Base-by-base conservation (phyloP, 768 basidiomycete genomes). In the Cystobasidium onofrii region DNA sequence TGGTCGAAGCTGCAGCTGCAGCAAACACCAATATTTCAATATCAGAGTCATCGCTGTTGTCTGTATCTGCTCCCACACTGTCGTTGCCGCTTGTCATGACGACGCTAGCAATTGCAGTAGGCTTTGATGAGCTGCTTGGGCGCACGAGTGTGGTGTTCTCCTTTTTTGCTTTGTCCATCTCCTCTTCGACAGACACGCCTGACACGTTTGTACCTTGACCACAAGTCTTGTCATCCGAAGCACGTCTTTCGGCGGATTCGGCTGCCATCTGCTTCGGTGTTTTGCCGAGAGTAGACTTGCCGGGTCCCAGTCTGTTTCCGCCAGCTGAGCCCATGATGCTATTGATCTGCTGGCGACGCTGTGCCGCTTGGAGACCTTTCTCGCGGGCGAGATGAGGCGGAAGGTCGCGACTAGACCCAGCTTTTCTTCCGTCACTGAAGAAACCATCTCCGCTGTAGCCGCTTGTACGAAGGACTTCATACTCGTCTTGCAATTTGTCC, bases 401-500 rank as follows among this genome's bases (percentile, higher is more conserved):
- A 0, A 89, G 78, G 79, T 90, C 44, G 36, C 10, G 9, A 12
- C 31, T 20, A 10, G 23, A 29, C n/a, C 92, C 91, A 0, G 97
- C 79, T 29, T 88, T 83, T 15, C 83, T 83, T 0, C 94, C 94
- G n/a, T 84, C 82, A 29, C 88, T 84, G 80, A 87, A 87, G 85
- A 96, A 97, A 1, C 93, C 94, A 81, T 96, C 93, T 17, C 94
- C 92, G 4, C 88, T 84, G 80, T 93, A 97, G 0, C 93, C 94
- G 17, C 87, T 87, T 23, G 87, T 84, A 76, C 88, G 87, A 6
- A 96, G 84, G 1, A 84, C 87, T 46, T 90, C 89, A 77, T 88
- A 93, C 82, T 96, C 94, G 70, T 92, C 89, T 78, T 91, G 90
- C 77, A 92, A 90, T 64, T 85, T 86, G 63, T 90, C 81, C 0